These are phyloP conservation scores for Thraustotheca clavata DNA, from an alignment of 352 stramenopile genomes.

Conservation along the genomic window DNA sequence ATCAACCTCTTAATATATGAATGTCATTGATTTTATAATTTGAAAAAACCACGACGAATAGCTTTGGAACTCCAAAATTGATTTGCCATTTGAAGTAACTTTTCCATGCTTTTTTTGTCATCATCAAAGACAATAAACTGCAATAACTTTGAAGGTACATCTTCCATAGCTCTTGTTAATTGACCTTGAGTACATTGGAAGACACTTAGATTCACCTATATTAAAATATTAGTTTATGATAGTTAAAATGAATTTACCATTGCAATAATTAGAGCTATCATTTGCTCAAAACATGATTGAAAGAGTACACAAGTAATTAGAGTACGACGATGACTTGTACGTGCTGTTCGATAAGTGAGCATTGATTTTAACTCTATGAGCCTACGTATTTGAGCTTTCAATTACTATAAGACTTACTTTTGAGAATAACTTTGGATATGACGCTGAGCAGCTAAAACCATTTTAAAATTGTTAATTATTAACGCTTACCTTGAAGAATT, in stretches of 20 bases:
- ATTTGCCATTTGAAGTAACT: background rate
- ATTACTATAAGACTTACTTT: background rate
- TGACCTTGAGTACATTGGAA: background rate
- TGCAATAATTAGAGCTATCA: background rate
- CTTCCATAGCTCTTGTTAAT: background rate
- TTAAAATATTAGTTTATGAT: background rate
- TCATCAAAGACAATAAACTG: conserved; percentile 13
- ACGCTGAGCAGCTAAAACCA: background rate
- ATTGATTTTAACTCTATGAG: background rate
- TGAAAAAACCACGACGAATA: background rate
- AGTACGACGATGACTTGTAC: conserved; percentile 10
- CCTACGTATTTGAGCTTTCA: background rate
- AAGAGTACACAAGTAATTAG: background rate
- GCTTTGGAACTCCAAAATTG: conserved; percentile 16
- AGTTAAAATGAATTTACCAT: background rate
- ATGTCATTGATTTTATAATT: background rate
- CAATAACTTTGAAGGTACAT: background rate
- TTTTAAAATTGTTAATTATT: background rate
- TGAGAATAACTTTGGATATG: background rate
- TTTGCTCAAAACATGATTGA: background rate
- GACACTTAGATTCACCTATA: background rate
- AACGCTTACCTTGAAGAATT: conserved; percentile 1
- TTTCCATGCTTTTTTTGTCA: conserved; percentile 18
- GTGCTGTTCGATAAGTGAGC: background rate
- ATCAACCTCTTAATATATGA: background rate